Base-by-base conservation (phyloP, 2,329 filamentous ascomycete species). In the Paracamarosporium sp. region DNA sequence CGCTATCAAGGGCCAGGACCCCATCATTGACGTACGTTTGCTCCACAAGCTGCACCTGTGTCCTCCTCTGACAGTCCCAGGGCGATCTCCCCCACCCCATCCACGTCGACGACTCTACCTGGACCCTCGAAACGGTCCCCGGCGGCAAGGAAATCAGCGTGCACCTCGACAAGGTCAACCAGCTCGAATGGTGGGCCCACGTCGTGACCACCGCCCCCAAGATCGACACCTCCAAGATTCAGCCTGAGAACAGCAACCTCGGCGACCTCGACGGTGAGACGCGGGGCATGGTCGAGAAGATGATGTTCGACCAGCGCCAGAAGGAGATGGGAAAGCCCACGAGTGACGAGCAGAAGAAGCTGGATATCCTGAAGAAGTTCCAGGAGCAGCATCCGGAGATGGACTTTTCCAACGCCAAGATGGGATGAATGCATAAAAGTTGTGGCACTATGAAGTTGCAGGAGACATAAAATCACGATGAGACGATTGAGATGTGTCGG, bases 271-370 rank as follows among this genome's bases (percentile, higher is more conserved):
- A 98, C 74, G 95, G 95, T 60, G 91, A 96, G 83, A 99, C 95
- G 53, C 86, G 95, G 63, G 86, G 88, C 57, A 98, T 99, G 94
- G 95, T 99, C 43, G 95, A 99, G 87, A 99, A 99, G 87, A 99
- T 99, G 95, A 99, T 99, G 95, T 99, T 86, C 72, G 95, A 99
- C 81, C 95, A 99, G 84, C 85, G 91, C 66, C 93, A 98, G 82
- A 99, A 99, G 87, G 93, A 98, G 82, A 82, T 86, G 78, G 95
- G 95, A 4, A 85, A 90, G 78, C 92, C 93, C 45, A 93, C 90
- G 12, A 96, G 92, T 65, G 95, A 98, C 66, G 95, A 99, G 82
- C 89, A 96, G 85, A 92, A 93, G 84, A 98, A 98, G 86, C 80
- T 88, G 74, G 94, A 99, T 55, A 89, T 99, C 69, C 80, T 99